Percentiles rank a stretch among this genome's conserved stretches.
phyloP scores from a whole-genome alignment of 352 stramenopile species.

The Phytophthora rubi region DNA sequence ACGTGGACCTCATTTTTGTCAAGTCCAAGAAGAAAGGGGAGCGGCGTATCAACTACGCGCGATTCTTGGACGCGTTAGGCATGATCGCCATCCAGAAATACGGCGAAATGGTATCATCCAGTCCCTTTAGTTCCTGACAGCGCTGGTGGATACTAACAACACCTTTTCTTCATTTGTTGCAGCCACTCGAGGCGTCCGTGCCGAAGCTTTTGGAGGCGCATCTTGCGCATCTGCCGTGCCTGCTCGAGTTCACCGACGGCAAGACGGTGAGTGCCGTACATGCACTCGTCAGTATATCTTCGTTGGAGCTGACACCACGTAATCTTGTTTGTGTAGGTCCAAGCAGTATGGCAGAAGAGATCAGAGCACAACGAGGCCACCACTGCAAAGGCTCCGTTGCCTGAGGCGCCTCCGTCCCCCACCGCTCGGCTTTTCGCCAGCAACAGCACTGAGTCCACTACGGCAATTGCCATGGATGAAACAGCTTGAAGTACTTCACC shows the following conservation, averaged over 20 bases:
- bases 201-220: conserved; percentile 71
- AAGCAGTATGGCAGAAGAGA: conserved; percentile 72
- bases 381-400: conserved; percentile 1
- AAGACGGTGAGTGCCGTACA: conserved; percentile 39
- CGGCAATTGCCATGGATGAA: conserved; percentile 8
- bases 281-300: neutral
- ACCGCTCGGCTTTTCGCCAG: conserved; percentile 24
- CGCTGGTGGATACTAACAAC: neutral
- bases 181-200: conserved; percentile 68
- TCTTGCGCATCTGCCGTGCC: conserved; percentile 65
- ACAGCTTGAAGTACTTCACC: conserved; percentile 3
- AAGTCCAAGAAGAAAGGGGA: conserved; percentile 89
- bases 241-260: conserved; percentile 70
- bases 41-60: conserved; percentile 82
- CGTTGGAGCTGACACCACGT: neutral
- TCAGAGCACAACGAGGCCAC: conserved; percentile 45
- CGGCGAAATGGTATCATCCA: conserved; percentile 58
- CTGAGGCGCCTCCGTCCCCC: conserved; percentile 18
- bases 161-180: neutral
- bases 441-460: neutral
- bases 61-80: conserved; percentile 84
- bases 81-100: conserved; percentile 89
- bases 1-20: conserved; percentile 90
- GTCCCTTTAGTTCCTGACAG: neutral
- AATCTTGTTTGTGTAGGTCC: conserved; percentile 37